Percentiles rank a stretch among this genome's conserved stretches.
Evolutionary conservation across 2,329 filamentous ascomycete species (phyloP).

Genomic region (Chaetomiaceae sp.): DNA sequence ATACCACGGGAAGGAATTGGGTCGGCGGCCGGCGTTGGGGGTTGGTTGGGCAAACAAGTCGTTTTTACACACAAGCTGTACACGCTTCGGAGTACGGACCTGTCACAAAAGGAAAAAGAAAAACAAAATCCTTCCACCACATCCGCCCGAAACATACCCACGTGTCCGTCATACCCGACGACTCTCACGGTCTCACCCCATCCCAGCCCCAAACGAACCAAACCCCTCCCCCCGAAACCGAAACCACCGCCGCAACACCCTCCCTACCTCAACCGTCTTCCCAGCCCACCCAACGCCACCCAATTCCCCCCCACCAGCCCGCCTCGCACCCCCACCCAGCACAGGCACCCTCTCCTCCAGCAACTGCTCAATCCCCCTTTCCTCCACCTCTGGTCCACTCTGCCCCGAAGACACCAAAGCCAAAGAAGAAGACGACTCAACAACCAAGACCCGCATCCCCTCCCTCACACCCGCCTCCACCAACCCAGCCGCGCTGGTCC

Average conservation of each 20-base stretch:
- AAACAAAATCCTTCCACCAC: too few species aligned
- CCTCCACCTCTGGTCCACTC: constrained; percentile 9
- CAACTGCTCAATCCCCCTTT: constrained; percentile 32
- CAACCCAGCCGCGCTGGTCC: constrained; percentile 55
- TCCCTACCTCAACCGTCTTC: constrained; percentile 52
- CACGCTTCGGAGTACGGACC: not conserved
- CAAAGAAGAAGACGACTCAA: too few species aligned
- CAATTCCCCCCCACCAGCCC: constrained; percentile 38
- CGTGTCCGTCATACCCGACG: not conserved
- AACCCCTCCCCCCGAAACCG: too few species aligned
- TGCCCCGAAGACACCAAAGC: too few species aligned
- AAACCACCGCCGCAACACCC: constrained; percentile 64
- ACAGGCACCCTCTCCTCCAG: constrained; percentile 54
- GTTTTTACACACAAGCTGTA: constrained; percentile 1
- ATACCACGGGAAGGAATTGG: constrained; percentile 32
- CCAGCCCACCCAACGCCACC: constrained; percentile 54
- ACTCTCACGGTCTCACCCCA: not conserved
- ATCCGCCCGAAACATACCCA: not conserved
- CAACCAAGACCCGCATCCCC: constrained; percentile 40
- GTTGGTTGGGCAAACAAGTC: not conserved
- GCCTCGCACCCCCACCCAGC: constrained; percentile 51
- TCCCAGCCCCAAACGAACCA: constrained; percentile 35
- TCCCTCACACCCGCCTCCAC: constrained; percentile 54
- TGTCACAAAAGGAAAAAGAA: not conserved
- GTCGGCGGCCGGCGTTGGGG: not conserved